A percentile compares a stretch with the other conserved stretches of the same genome.
Evolutionary conservation across 1,284 basidiomycete genomes (phyloP).

Genomic region (Ustilago esculenta): DNA sequence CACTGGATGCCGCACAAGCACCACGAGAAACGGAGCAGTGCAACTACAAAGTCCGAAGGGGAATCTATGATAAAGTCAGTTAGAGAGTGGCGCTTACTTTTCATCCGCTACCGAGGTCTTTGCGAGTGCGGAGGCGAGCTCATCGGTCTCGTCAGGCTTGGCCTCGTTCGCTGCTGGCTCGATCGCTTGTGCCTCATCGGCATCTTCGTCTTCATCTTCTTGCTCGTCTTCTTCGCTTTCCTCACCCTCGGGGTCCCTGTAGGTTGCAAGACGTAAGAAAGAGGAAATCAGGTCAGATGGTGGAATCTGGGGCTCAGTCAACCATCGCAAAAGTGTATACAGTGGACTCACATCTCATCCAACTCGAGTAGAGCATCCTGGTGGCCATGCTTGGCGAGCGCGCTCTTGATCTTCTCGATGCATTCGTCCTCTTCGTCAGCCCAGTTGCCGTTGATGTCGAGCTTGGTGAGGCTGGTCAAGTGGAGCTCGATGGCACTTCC

Average conservation of each 20-base stretch:
- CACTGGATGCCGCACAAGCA: constrained; percentile 1
- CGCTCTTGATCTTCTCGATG: constrained; percentile 56
- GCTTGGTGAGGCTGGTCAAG: constrained; percentile 42
- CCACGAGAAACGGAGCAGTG: neutral
- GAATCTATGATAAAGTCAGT: neutral
- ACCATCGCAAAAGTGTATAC: neutral
- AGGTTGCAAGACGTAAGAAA: neutral
- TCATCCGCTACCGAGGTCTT: constrained; percentile 36
- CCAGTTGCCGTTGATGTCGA: constrained; percentile 67
- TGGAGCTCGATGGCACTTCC: constrained; percentile 53
- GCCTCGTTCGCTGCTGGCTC: constrained; percentile 3
- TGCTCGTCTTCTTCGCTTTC: constrained; percentile 55
- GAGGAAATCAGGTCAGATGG: neutral
- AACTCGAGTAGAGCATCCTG: constrained; percentile 58
- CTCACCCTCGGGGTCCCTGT: constrained; percentile 63
- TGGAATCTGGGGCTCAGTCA: neutral
- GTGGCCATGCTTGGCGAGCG: constrained; percentile 57
- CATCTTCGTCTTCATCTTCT: constrained; percentile 29
- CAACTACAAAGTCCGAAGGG: neutral
- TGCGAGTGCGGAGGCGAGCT: constrained; percentile 46
- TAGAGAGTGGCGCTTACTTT: constrained; percentile 18
- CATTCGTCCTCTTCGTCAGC: constrained; percentile 65
- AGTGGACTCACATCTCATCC: constrained; percentile 54
- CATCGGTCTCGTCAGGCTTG: constrained; percentile 44
- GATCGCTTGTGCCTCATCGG: constrained; percentile 13